Evolutionary conservation across 495 filamentous ascomycete genomes (phyloP).

Genomic region (Diplogelasinospora grovesii): DNA sequence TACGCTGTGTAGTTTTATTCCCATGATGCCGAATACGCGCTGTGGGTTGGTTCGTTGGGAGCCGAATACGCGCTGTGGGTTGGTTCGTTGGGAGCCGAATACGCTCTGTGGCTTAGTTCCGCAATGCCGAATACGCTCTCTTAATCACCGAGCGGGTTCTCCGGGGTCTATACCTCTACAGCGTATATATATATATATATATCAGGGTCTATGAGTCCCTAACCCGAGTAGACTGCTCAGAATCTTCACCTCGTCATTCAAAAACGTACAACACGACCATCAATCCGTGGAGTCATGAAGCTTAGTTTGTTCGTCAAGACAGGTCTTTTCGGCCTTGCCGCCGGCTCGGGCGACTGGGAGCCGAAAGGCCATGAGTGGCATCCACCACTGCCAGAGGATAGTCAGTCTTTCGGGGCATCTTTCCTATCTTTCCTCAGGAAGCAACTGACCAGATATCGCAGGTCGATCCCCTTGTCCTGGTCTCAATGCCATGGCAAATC

Average conservation of each 20-base stretch:
- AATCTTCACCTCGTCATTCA: too few relatives aligned
- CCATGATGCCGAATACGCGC: slow-evolving; percentile 4
- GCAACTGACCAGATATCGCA: background rate
- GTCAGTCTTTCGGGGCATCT: slow-evolving; percentile 1
- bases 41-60: too few relatives aligned
- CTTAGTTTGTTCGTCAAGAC: slow-evolving; percentile 1
- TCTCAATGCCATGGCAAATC: slow-evolving; percentile 51
- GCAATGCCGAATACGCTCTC: too few relatives aligned
- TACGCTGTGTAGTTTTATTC: too few relatives aligned
- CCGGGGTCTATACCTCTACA: too few relatives aligned
- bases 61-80: too few relatives aligned
- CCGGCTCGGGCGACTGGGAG: background rate
- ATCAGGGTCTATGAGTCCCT: too few relatives aligned
- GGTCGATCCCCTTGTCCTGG: slow-evolving; percentile 41
- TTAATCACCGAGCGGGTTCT: too few relatives aligned
- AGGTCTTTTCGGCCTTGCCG: slow-evolving; percentile 3
- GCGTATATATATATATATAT: too few relatives aligned
- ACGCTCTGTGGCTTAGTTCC: too few relatives aligned
- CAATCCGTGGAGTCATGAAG: slow-evolving; percentile 4
- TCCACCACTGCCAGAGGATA: background rate
- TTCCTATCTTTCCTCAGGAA: background rate
- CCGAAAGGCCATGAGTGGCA: slow-evolving; percentile 11
- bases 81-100: too few relatives aligned
- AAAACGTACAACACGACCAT: background rate
- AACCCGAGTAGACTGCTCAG: too few relatives aligned